These are phyloP conservation scores for Cryptococcus neoformans DNA, from an alignment of 1,284 basidiomycete species.

Conservation along the genomic window DNA sequence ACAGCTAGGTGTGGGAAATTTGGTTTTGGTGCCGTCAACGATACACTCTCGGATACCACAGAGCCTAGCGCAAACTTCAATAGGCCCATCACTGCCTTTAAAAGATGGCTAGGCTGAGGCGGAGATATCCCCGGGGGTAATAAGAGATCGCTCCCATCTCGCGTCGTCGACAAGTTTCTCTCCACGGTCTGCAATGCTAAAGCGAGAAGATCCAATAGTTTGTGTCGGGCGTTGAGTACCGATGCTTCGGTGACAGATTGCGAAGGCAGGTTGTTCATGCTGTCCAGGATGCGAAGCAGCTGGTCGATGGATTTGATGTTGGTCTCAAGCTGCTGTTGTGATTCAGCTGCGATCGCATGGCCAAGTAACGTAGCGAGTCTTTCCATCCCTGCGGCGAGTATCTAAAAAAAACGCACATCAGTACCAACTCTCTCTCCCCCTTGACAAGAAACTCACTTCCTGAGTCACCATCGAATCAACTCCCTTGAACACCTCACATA, in stretches of 20 bases:
- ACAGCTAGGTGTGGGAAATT: constrained; percentile 36
- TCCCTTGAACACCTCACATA: constrained; percentile 44
- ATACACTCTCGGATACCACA: constrained; percentile 15
- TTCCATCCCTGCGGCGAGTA: constrained; percentile 38
- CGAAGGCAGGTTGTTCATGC: constrained; percentile 9
- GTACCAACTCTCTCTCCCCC: not conserved
- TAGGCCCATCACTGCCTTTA: constrained; percentile 28
- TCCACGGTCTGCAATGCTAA: constrained; percentile 38
- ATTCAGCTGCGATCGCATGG: constrained; percentile 35
- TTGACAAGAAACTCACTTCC: constrained; percentile 24
- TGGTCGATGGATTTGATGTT: constrained; percentile 29
- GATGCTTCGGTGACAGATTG: constrained; percentile 8
- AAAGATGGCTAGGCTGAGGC: constrained; percentile 25
- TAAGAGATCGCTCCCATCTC: constrained; percentile 6
- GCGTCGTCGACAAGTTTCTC: constrained; percentile 24
- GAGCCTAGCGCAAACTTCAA: constrained; percentile 34
- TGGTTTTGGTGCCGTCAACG: constrained; percentile 27
- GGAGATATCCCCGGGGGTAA: constrained; percentile 20
- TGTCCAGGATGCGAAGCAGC: constrained; percentile 36
- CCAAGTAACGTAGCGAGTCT: constrained; percentile 30
- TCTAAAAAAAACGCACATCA: constrained; percentile 13
- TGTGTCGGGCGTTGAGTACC: constrained; percentile 29
- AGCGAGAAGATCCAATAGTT: constrained; percentile 34
- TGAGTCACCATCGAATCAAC: constrained; percentile 39
- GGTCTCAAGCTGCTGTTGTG: constrained; percentile 25